Base-by-base conservation (phyloP, 129 eudicot species). In the Saposhnikovia divaricata region DNA sequence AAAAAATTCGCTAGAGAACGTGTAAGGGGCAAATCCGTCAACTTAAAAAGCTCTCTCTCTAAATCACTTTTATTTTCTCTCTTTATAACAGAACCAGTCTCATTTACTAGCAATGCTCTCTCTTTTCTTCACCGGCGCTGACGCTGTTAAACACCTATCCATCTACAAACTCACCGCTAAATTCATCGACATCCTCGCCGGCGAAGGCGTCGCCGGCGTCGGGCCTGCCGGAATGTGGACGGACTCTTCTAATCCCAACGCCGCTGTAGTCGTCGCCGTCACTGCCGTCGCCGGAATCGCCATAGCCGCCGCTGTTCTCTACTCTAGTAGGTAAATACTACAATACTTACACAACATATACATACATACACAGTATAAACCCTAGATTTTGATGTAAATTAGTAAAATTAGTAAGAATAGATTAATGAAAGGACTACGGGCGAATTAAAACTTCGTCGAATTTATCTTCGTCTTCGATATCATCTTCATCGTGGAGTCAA, bases 271-370 rank as follows among this genome's bases (percentile, higher is more conserved):
- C 16, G 61, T 46, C 59, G 78, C 78, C 42, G 78, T 46, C 78
- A 75, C 78, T 9, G 78, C 78, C 42, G 5, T 75, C 61, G 78
- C 78, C 63, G 78, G 78, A 75, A 75, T 75, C 78, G 78, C 61
- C 42, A n/a, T 75, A 1, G 78, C 78, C 8, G 78, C 78, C 59
- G 78, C 61, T 13, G 25, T 75, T 1, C 8, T 75, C 78, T 75
- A 75, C 78, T 45, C 61, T 75, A 75, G 43, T 46, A 75, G 78
- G 78, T 75, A 75, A 75, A 75, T 14, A 15, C 19, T n/a, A 43
- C 8, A 12, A 34, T 44, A 45, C 27, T 73, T 10, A n/a, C 25
- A n/a, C 10, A 9, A 43, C 8, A 44, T 2, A 18, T 23, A 2
- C 0, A 11, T 68, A 31, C 14, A 6, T 40, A 40, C 43, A 46